Percentiles rank a stretch among this genome's conserved stretches.
Evolutionary conservation across 495 filamentous ascomycete species (phyloP).

Genomic region (Neurospora intermedia): DNA sequence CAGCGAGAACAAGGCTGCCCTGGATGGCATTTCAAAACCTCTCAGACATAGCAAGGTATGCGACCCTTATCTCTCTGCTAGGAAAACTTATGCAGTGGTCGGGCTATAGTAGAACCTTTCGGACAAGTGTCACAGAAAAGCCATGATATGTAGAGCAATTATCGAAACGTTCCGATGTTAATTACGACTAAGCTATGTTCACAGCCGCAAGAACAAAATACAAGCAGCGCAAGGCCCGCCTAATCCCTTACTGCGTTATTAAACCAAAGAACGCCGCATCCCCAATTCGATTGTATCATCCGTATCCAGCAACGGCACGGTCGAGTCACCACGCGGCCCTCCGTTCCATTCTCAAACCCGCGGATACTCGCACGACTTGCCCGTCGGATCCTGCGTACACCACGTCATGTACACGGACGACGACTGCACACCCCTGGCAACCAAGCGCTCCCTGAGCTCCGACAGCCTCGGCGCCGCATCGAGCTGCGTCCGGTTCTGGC

Average conservation of each 20-base stretch:
- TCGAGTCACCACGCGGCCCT: neutral
- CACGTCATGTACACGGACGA: slow-evolving; percentile 45
- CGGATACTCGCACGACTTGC: slow-evolving; percentile 22
- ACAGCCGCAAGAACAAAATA: neutral
- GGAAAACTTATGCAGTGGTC: neutral
- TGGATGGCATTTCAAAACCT: neutral
- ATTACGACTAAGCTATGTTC: neutral
- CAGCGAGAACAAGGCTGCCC: neutral
- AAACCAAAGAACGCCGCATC: neutral
- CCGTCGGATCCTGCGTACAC: slow-evolving; percentile 37
- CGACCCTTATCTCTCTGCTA: neutral
- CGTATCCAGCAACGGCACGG: neutral
- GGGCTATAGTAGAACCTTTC: neutral
- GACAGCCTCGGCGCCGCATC: slow-evolving; percentile 53
- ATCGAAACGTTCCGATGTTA: neutral
- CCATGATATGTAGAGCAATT: neutral
- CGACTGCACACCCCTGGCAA: slow-evolving; percentile 50
- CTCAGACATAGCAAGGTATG: neutral
- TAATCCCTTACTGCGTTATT: neutral
- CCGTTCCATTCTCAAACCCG: neutral
- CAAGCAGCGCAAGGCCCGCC: neutral
- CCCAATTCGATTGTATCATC: neutral
- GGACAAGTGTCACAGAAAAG: neutral
- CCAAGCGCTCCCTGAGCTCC: slow-evolving; percentile 63
- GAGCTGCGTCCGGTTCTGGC: slow-evolving; percentile 53